A percentile compares a stretch with the other conserved stretches of the same genome.
Conservation (phyloP, 805 yeast genomes). For the Metschnikowia koreensis region DNA sequence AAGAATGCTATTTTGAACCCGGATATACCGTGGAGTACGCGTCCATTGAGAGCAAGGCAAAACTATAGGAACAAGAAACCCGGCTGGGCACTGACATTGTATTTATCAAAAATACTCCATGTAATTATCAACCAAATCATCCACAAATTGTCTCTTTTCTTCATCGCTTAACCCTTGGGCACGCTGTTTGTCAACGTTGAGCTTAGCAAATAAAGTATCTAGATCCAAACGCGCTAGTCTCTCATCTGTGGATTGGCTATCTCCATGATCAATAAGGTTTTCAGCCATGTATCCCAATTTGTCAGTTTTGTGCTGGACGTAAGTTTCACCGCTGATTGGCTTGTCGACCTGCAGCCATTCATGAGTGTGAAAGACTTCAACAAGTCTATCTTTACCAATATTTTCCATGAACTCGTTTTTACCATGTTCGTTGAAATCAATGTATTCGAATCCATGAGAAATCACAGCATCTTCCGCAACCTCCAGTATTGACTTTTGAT, state of each 20-base stretch:
- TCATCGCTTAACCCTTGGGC: conserved; percentile 24
- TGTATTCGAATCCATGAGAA: conserved; percentile 42
- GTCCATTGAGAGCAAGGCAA: conserved; percentile 2
- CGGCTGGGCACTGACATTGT: no score
- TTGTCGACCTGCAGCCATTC: conserved; percentile 41
- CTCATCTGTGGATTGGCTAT: conserved; percentile 2
- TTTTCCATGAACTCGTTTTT: conserved; percentile 44
- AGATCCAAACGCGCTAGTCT: conserved; percentile 22
- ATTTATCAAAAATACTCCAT: conserved; percentile 29
- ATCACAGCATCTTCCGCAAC: conserved; percentile 41
- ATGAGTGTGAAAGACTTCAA: conserved; percentile 48
- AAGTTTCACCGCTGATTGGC: conserved; percentile 11
- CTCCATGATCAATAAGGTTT: conserved; percentile 18
- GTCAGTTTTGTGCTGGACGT: conserved; percentile 22
- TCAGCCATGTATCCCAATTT: conserved; percentile 27
- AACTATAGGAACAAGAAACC: no score
- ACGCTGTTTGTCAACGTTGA: conserved; percentile 35
- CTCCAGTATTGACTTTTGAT: conserved; percentile 7
- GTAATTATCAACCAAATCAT: conserved; percentile 37
- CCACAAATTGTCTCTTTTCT: conserved; percentile 32
- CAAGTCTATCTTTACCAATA: conserved; percentile 41
- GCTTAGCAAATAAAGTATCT: conserved; percentile 29
- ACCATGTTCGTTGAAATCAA: conserved; percentile 32
- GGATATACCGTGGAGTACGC: conserved; percentile 42
- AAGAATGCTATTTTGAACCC: conserved; percentile 70